Base-by-base conservation (phyloP, 768 basidiomycete species). In the Heimioporus sp. region DNA sequence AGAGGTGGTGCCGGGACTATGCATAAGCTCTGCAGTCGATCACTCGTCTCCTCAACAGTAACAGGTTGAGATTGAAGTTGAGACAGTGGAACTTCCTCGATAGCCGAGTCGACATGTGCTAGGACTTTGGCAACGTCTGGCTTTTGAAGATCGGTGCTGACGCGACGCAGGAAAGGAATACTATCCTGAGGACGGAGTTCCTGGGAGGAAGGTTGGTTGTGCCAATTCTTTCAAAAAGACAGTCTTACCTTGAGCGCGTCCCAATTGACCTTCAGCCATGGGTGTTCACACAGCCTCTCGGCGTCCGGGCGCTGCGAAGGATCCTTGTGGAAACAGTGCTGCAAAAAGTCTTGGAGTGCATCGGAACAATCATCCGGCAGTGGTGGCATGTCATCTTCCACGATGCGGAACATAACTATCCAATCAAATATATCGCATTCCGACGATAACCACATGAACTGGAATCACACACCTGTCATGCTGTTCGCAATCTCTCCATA, bases 351-450 rank as follows among this genome's bases (percentile, higher is more conserved):
- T 50, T 76, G 71, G 15, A 98, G 76, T 19, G 83, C 76, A n/a
- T 79, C 77, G 4, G 94, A 93, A 58, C 85, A 86, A 11, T 76
- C 82, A 15, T 86, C 83, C 0, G 96, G 96, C 39, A 97, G 69
- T 3, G 92, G 92, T 28, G 96, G 95, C 75, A 81, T 85, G 9
- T 82, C 81, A 61, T 97, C 94, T 62, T 97, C 95, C 24, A 99
- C 96, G 64, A 99, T 98, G 24, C 87, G 87, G 75, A 93, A 99
- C 90, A 99, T 95, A 47, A 98, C 96, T 89, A 31, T 60, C 49
- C 40, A 45, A 56, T 53, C 38, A 5, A 24, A 24, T 24, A 3
- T 5, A 24, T 24, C 24, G 24, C 5, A 24, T 24, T 24, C 24
- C 24, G 24, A 24, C 24, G 24, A 24, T 24, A 24, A 24, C 5